A percentile compares a stretch with the other conserved stretches of the same genome.
Evolutionary conservation across 1,284 basidiomycete genomes (phyloP).

Genomic region (Trametes polyzona): DNA sequence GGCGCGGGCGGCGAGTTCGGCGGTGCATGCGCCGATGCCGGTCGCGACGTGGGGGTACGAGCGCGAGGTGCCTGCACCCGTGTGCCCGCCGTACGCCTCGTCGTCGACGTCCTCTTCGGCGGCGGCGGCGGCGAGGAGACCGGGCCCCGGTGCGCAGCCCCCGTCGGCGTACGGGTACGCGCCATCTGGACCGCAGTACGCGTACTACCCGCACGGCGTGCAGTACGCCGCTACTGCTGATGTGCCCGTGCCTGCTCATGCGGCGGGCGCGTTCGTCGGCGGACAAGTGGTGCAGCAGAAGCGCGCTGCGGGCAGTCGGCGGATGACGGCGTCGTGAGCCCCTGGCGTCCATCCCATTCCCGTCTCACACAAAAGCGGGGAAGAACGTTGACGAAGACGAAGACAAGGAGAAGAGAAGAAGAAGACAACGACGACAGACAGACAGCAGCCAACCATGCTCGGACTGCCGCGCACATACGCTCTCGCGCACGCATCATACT

Average conservation of each 20-base stretch:
- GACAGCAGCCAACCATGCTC: no score
- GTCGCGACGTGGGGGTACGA: constrained; percentile 24
- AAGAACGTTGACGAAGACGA: not conserved
- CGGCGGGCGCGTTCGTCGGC: constrained; percentile 9
- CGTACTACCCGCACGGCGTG: not conserved
- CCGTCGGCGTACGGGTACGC: constrained; percentile 9
- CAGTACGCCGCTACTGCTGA: not conserved
- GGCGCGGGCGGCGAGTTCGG: constrained; percentile 18
- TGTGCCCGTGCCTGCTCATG: not conserved
- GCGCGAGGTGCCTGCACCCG: constrained; percentile 21
- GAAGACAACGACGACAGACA: not conserved
- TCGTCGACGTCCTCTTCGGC: not conserved
- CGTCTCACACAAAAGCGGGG: not conserved
- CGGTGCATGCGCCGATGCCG: constrained; percentile 5
- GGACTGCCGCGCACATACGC: no score
- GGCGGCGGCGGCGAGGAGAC: not conserved
- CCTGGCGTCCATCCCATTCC: not conserved
- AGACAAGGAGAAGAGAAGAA: not conserved
- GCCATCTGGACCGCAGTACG: constrained; percentile 2
- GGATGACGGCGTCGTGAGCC: constrained; percentile 24
- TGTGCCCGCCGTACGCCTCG: constrained; percentile 12
- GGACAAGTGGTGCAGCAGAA: constrained; percentile 8
- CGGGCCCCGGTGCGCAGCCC: not conserved
- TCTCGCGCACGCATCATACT: no score
- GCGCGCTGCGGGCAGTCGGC: constrained; percentile 16